Base-by-base conservation (phyloP, 2,329 filamentous ascomycete genomes). In the Diaporthe sp. region DNA sequence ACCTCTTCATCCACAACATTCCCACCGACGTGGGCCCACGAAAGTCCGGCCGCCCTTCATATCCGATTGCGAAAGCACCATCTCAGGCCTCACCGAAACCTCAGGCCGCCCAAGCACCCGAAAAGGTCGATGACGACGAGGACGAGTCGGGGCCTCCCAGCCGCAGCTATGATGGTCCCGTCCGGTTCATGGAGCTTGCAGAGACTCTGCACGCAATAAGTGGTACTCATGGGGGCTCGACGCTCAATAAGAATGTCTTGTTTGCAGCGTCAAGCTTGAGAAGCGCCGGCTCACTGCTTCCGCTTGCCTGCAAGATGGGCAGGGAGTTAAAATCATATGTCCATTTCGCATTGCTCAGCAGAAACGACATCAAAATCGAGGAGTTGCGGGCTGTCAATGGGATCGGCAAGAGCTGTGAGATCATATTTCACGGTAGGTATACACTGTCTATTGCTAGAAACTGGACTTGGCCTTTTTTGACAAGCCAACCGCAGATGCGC, bases 261-360 rank as follows among this genome's bases (percentile, higher is more conserved):
- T 98, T 98, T 81, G 93, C 92, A 6, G 92, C 94, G 4, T 92
- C 94, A 0, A 95, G 89, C 75, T 83, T 97, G 68, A 90, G 90
- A 81, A 97, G 94, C 80, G 91, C 92, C 22, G 89, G 94, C 0
- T 89, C 89, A 42, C 82, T 98, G 70, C 85, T 98, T 42, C 95
- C 95, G 0, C 86, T 98, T 80, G 94, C 96, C 8, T 98, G 97
- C 82, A 90, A 94, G 78, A 98, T 98, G 96, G 92, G 92, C 9
- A 82, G 82, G 30, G 88, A 92, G 82, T 87, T 89, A 72, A 87
- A 89, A 74, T 97, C 91, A 79, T 88, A 91, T 76, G 95, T 98
- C 12, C 96, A 98, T 81, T 93, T 97, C 80, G 93, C 91, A 0
- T 84, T 98, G 5, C 89, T 97, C 84, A 93, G 95, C 66, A 89